A percentile compares a stretch with the other conserved stretches of the same genome.
phyloP scores from a whole-genome alignment of 2,329 filamentous ascomycete genomes.

The Cercospora beticola region DNA sequence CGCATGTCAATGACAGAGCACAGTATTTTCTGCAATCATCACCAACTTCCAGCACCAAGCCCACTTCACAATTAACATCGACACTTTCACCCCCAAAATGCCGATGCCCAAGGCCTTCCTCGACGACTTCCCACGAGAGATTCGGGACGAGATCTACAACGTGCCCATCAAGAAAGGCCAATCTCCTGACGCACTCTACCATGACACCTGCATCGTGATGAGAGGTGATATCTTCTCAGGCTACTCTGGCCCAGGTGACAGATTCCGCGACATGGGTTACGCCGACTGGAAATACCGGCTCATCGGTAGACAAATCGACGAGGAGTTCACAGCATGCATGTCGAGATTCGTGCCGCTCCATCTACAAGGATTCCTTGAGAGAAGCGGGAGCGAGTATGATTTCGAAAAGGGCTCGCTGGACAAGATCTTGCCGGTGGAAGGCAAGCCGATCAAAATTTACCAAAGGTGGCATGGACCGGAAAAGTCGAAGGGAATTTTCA shows the following conservation, averaged over 20 bases:
- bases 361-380: neutral
- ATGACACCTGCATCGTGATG: neutral
- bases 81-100: neutral
- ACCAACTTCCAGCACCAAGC: neutral
- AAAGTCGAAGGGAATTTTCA: neutral
- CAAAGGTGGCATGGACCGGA: neutral
- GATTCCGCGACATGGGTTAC: neutral
- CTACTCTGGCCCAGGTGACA: too few species aligned
- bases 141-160: neutral
- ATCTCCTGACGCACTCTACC: neutral
- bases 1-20: neutral
- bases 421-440: neutral
- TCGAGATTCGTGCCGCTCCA: neutral
- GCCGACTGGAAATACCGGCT: neutral
- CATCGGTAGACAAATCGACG: neutral
- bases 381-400: neutral
- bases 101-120: neutral
- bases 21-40: neutral
- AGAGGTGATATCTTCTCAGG: too few species aligned
- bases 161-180: neutral
- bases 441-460: neutral
- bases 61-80: neutral
- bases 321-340: neutral
- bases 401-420: neutral
- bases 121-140: neutral